Conservation (phyloP, 495 filamentous ascomycete species). For the Penicillium crystallinum region DNA sequence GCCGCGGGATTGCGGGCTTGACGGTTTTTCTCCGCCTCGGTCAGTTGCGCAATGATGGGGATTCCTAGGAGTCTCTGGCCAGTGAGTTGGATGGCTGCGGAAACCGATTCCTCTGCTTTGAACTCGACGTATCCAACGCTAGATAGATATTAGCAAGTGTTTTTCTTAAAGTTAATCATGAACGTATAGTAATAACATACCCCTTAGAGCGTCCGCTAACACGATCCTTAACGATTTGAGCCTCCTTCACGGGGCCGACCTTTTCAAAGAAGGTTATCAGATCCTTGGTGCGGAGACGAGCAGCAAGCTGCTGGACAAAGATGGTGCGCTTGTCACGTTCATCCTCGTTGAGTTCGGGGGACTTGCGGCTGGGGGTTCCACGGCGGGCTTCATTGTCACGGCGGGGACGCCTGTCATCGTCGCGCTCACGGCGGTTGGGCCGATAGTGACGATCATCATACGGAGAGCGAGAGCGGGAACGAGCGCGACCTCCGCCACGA, state of each 20-base stretch:
- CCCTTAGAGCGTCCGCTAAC: conserved; percentile 97
- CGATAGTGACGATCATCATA: conserved; percentile 71
- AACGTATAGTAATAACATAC: conserved; percentile 51
- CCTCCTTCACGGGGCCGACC: conserved; percentile 92
- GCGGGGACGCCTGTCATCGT: conserved; percentile 30
- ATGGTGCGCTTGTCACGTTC: conserved; percentile 95
- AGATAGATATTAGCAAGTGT: conserved; percentile 6
- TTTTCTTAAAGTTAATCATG: background rate
- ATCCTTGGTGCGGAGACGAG: conserved; percentile 85
- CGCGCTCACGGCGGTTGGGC: conserved; percentile 41
- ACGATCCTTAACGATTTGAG: conserved; percentile 98
- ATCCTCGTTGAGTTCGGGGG: conserved; percentile 75
- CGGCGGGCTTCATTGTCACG: conserved; percentile 54
- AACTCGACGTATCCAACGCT: conserved; percentile 99
- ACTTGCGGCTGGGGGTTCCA: conserved; percentile 50
- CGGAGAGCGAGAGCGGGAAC: conserved; percentile 72
- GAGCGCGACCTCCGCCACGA: conserved; percentile 63
- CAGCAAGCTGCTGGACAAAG: conserved; percentile 96
- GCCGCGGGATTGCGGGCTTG: conserved; percentile 83
- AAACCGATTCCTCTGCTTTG: conserved; percentile 90
- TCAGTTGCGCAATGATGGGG: conserved; percentile 96
- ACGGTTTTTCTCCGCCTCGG: conserved; percentile 98
- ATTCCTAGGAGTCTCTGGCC: conserved; percentile 98
- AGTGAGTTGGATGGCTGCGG: conserved; percentile 92
- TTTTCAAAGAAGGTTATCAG: conserved; percentile 94